Evolutionary conservation across 2,329 filamentous ascomycete species (phyloP).

Genomic region (Fusarium stilboides): DNA sequence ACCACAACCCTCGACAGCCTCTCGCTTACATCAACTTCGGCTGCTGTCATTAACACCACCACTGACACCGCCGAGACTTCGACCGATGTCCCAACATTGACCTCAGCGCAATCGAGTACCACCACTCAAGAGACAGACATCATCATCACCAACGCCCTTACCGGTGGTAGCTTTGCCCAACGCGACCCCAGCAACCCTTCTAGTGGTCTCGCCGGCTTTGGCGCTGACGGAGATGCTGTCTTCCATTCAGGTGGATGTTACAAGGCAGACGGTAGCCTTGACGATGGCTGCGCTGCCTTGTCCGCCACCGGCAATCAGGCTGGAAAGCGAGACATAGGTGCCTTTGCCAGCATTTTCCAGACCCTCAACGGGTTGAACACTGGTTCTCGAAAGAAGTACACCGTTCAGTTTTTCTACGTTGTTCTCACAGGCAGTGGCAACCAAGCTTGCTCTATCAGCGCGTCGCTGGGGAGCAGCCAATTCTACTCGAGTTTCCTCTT

Average conservation of each 20-base stretch:
- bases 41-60: background rate
- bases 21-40: background rate
- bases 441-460: slow-evolving; percentile 4
- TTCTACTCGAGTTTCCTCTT: too few species aligned
- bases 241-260: slow-evolving; percentile 20
- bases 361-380: background rate
- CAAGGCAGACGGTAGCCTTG: slow-evolving; percentile 7
- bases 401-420: slow-evolving; percentile 24
- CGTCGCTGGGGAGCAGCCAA: background rate
- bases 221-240: background rate
- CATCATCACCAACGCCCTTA: slow-evolving; percentile 15
- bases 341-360: slow-evolving; percentile 23
- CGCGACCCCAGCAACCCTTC: background rate
- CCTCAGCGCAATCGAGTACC: too few species aligned
- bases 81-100: too few species aligned
- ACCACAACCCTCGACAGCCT: background rate
- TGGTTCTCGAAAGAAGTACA: slow-evolving; percentile 9
- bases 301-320: background rate
- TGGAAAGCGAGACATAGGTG: slow-evolving; percentile 1
- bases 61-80: background rate
- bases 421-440: background rate
- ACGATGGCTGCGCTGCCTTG: slow-evolving; percentile 28
- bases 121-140: background rate
- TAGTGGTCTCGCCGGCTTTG: slow-evolving; percentile 15
- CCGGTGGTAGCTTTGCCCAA: slow-evolving; percentile 8